Evolutionary conservation across 2,329 filamentous ascomycete species (phyloP).

Genomic region (Monosporascus sp.): DNA sequence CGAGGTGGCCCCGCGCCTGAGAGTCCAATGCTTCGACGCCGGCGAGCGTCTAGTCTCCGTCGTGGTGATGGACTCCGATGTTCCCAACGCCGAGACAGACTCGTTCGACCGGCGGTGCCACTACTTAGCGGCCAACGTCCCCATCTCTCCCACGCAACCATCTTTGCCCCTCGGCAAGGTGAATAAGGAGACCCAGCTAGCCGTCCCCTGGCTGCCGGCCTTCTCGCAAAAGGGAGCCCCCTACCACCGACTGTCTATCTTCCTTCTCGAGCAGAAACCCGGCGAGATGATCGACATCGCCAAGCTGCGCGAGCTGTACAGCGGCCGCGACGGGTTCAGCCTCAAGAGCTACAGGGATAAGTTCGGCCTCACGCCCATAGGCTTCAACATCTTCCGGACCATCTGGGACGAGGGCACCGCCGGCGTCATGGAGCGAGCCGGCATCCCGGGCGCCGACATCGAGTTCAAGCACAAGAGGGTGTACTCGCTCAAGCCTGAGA

Average conservation of each 20-base stretch:
- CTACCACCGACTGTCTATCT: conserved; percentile 83
- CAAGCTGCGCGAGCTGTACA: conserved; percentile 48
- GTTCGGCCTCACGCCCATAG: conserved; percentile 65
- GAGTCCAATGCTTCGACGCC: conserved; percentile 77
- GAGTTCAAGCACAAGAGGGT: conserved; percentile 80
- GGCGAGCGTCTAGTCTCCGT: conserved; percentile 80
- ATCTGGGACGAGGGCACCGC: conserved; percentile 85
- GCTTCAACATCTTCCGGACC: conserved; percentile 81
- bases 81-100: conserved; percentile 72
- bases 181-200: conserved; percentile 57
- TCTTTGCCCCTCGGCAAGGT: conserved; percentile 62
- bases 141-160: conserved; percentile 45
- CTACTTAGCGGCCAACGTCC: conserved; percentile 69
- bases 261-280: conserved; percentile 74
- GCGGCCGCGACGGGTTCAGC: conserved; percentile 61
- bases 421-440: conserved; percentile 78
- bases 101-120: conserved; percentile 78
- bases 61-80: conserved; percentile 83
- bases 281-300: conserved; percentile 53
- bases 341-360: conserved; percentile 69
- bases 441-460: conserved; percentile 69
- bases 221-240: conserved; percentile 84
- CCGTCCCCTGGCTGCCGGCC: conserved; percentile 77
- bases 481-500: conserved; percentile 57
- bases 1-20: conserved; percentile 68